Percentiles rank a stretch among this genome's conserved stretches.
phyloP scores from a whole-genome alignment of 176 grass and related monocot species.

The Rhynchospora breviuscula region DNA sequence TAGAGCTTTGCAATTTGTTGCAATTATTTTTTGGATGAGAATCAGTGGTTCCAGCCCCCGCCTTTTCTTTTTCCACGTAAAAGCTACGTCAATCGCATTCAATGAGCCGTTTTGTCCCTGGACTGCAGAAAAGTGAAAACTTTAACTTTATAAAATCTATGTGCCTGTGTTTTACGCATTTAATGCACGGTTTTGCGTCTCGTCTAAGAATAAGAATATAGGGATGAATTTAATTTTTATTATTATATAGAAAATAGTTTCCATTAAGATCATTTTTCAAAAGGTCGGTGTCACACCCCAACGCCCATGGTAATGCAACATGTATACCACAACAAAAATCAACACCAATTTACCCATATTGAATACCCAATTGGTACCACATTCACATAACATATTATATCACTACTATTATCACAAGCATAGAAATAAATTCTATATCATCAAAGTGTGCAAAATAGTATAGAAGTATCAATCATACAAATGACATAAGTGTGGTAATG shows the following conservation, averaged over 20 bases:
- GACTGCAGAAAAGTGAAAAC: background rate
- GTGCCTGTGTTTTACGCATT: background rate
- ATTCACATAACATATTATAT: too few species aligned
- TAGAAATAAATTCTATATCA: too few species aligned
- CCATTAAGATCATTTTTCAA: background rate
- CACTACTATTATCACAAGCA: too few species aligned
- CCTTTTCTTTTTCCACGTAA: background rate
- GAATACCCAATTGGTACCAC: too few species aligned
- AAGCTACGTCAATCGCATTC: background rate
- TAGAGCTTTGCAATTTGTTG: background rate
- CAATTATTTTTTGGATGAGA: background rate
- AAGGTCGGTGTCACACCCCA: too few species aligned
- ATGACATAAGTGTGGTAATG: too few species aligned
- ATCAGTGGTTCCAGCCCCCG: background rate
- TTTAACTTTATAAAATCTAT: background rate
- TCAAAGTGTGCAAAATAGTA: too few species aligned
- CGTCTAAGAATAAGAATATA: background rate
- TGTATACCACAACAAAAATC: too few species aligned
- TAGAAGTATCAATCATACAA: too few species aligned
- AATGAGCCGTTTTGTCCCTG: background rate
- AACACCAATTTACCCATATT: too few species aligned
- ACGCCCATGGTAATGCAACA: too few species aligned
- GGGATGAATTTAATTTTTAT: background rate
- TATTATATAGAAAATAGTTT: background rate
- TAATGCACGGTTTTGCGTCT: background rate